A percentile compares a stretch with the other conserved stretches of the same genome.
Evolutionary conservation across 2,329 filamentous ascomycete species (phyloP).

Genomic region (Leptosphaerulina australis): DNA sequence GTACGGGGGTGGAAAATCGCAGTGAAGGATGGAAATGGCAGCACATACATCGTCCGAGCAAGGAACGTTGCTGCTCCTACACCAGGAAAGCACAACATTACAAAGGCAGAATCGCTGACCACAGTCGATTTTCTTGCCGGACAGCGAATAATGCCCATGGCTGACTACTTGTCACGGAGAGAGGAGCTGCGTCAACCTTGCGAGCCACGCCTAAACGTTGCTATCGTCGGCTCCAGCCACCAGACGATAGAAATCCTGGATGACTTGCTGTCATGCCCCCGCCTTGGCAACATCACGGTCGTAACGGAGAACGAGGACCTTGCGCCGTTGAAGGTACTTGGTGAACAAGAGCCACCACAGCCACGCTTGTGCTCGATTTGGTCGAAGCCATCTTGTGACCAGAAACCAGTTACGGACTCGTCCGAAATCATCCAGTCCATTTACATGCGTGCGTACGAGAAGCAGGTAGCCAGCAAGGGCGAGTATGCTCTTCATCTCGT

Average conservation of each 20-base stretch:
- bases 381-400: slow-evolving; percentile 36
- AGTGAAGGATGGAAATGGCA: slow-evolving; percentile 34
- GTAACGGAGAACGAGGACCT: slow-evolving; percentile 44
- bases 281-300: slow-evolving; percentile 44
- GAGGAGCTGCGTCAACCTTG: slow-evolving; percentile 37
- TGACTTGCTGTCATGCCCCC: slow-evolving; percentile 42
- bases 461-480: slow-evolving; percentile 43
- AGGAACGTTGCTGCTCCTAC: slow-evolving; percentile 39
- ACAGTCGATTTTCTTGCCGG: slow-evolving; percentile 40
- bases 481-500: slow-evolving; percentile 37
- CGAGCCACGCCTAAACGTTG: slow-evolving; percentile 38
- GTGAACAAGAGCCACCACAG: slow-evolving; percentile 33
- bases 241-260: slow-evolving; percentile 41
- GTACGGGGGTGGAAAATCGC: slow-evolving; percentile 39
- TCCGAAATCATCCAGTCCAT: slow-evolving; percentile 43
- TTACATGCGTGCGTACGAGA: slow-evolving; percentile 46
- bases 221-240: slow-evolving; percentile 40
- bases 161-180: slow-evolving; percentile 41
- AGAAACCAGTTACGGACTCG: slow-evolving; percentile 29
- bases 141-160: slow-evolving; percentile 42
- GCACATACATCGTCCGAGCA: slow-evolving; percentile 32
- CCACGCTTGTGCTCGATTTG: slow-evolving; percentile 46
- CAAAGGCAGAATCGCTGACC: slow-evolving; percentile 29
- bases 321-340: slow-evolving; percentile 35
- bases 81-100: slow-evolving; percentile 21